Conservation (phyloP, 2,329 filamentous ascomycete genomes). For the Microdochium nivale region DNA sequence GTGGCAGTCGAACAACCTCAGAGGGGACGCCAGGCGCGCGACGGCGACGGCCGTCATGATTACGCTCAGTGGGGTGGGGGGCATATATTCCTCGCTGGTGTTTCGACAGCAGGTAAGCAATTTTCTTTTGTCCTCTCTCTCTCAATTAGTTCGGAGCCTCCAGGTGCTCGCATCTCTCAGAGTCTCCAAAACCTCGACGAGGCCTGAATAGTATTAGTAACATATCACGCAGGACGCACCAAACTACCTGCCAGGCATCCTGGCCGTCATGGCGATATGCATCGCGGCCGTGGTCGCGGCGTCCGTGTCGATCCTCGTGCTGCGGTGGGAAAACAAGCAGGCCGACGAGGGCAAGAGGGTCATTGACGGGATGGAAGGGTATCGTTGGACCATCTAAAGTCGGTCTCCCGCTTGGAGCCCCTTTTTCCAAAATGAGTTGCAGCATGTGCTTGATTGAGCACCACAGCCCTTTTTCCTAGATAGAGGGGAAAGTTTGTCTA, state of each 20-base stretch:
- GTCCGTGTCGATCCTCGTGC: slow-evolving; percentile 7
- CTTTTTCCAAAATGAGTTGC: too few species aligned
- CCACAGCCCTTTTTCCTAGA: too few species aligned
- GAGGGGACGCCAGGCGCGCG: slow-evolving; percentile 14
- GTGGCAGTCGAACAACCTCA: slow-evolving; percentile 21
- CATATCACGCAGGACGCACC: slow-evolving; percentile 7
- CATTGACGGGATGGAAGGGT: slow-evolving; percentile 7
- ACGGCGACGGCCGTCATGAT: slow-evolving; percentile 10
- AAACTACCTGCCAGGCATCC: slow-evolving; percentile 10
- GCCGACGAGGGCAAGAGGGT: slow-evolving; percentile 8
- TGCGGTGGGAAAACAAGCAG: slow-evolving; percentile 6
- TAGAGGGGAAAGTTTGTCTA: too few species aligned
- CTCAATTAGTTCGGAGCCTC: too few species aligned
- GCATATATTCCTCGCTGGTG: slow-evolving; percentile 10
- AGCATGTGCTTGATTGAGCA: too few species aligned
- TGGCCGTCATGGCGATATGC: slow-evolving; percentile 12
- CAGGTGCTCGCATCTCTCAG: too few species aligned
- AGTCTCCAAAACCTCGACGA: too few species aligned
- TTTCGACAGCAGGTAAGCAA: slow-evolving; percentile 12
- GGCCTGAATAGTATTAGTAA: too few species aligned
- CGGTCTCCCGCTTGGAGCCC: too few species aligned
- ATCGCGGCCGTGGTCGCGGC: slow-evolving; percentile 10
- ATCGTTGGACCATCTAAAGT: slow-evolving; percentile 8
- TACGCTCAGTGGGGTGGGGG: slow-evolving; percentile 9
- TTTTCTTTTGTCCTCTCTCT: not conserved